Conservation (phyloP, 2,329 filamentous ascomycete genomes). For the Alternaria sp. region DNA sequence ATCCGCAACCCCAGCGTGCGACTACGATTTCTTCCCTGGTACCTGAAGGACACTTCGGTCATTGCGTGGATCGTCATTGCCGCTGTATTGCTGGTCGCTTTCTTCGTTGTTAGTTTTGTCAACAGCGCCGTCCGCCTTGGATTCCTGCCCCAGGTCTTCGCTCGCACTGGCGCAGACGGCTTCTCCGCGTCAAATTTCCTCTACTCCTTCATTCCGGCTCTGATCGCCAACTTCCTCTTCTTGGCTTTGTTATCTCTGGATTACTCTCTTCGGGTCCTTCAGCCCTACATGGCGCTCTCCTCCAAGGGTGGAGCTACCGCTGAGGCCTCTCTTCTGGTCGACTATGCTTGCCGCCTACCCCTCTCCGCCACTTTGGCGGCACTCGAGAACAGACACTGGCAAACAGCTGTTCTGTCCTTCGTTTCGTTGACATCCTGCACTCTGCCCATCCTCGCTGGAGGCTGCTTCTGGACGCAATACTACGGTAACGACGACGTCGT, state of each 20-base stretch:
- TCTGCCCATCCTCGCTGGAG: slow-evolving; percentile 72
- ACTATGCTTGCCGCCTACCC: slow-evolving; percentile 72
- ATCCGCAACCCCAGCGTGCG: slow-evolving; percentile 62
- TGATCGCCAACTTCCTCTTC: slow-evolving; percentile 71
- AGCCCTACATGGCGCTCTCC: slow-evolving; percentile 72
- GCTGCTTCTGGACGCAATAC: slow-evolving; percentile 76
- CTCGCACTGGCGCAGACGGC: slow-evolving; percentile 63
- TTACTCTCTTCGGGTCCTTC: slow-evolving; percentile 67
- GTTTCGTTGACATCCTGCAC: slow-evolving; percentile 65
- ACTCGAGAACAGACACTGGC: slow-evolving; percentile 66
- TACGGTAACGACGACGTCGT: slow-evolving; percentile 46
- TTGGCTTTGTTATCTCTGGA: slow-evolving; percentile 72
- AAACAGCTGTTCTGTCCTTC: slow-evolving; percentile 67
- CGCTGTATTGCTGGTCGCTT: slow-evolving; percentile 48
- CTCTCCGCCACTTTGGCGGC: slow-evolving; percentile 66
- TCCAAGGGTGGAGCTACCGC: slow-evolving; percentile 66
- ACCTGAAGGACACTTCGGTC: slow-evolving; percentile 70
- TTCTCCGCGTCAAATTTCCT: slow-evolving; percentile 90
- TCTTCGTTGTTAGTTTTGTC: slow-evolving; percentile 81
- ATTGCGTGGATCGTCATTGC: slow-evolving; percentile 63
- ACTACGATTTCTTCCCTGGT: slow-evolving; percentile 77
- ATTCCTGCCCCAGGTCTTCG: slow-evolving; percentile 72
- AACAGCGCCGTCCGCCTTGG: slow-evolving; percentile 70
- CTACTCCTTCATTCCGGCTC: slow-evolving; percentile 76
- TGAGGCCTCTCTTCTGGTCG: slow-evolving; percentile 68